These are phyloP conservation scores for Fusarium odoratissimum DNA, from an alignment of 2,329 filamentous ascomycete species.

Conservation along the genomic window DNA sequence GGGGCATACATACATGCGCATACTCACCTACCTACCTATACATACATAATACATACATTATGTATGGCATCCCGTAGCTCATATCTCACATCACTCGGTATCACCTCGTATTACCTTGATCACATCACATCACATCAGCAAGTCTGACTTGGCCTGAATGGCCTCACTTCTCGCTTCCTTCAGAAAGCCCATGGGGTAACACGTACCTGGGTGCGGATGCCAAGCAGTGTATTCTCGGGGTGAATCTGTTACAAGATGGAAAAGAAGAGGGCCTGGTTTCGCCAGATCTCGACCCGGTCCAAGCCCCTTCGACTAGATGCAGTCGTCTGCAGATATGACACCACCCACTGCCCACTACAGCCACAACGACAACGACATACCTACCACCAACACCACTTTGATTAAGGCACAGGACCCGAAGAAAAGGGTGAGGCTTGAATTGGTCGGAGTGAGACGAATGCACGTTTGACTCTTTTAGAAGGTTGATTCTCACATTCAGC, in stretches of 20 bases:
- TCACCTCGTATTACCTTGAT: conserved; percentile 20
- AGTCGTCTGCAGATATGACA: conserved; percentile 38
- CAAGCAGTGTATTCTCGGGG: conserved; percentile 7
- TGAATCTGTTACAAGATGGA: conserved; percentile 1
- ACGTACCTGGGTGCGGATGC: conserved; percentile 19
- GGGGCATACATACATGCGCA: background rate
- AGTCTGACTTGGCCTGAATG: conserved; percentile 13
- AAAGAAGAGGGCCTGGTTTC: conserved; percentile 7
- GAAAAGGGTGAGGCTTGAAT: conserved; percentile 5
- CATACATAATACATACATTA: conserved; percentile 1
- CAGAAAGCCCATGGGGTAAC: conserved; percentile 3
- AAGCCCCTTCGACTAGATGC: conserved; percentile 29
- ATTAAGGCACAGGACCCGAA: conserved; percentile 18
- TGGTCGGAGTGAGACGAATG: conserved; percentile 3
- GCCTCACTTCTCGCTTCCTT: conserved; percentile 17
- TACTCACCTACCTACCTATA: background rate
- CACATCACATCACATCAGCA: conserved; percentile 26
- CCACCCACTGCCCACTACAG: conserved; percentile 30
- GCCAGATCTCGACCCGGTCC: conserved; percentile 35
- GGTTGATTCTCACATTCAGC: background rate
- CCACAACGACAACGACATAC: background rate
- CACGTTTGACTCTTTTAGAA: conserved; percentile 13
- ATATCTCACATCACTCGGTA: conserved; percentile 19
- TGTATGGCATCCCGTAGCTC: conserved; percentile 16
- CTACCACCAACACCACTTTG: conserved; percentile 6